phyloP scores from a whole-genome alignment of 371 early-diverging fungal genomes.

The Coemansia sp. region DNA sequence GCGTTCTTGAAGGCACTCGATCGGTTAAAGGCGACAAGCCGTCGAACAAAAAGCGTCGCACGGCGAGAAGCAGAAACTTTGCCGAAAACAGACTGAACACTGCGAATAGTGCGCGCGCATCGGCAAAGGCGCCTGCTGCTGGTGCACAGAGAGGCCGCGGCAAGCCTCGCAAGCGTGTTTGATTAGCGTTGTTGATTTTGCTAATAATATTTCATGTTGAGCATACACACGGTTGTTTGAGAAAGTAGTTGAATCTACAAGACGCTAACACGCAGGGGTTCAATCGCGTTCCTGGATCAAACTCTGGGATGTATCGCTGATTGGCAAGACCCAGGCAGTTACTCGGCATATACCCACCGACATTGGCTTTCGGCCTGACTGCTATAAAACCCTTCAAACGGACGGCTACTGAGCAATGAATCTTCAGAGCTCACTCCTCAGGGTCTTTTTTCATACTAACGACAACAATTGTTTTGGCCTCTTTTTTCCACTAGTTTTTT shows the following conservation, averaged over 20 bases:
- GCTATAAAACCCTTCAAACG: constrained; percentile 12
- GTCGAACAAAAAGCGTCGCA: constrained; percentile 45
- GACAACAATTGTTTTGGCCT: background rate
- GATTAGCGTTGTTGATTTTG: background rate
- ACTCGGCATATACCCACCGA: background rate
- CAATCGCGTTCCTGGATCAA: constrained; percentile 5
- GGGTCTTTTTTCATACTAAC: constrained; percentile 33
- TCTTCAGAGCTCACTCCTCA: constrained; percentile 25
- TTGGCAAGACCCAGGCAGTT: background rate
- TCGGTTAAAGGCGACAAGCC: constrained; percentile 61
- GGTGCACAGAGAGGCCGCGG: constrained; percentile 12
- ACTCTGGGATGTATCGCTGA: constrained; percentile 7
- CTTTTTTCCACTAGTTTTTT: background rate
- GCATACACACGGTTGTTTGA: background rate
- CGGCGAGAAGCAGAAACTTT: constrained; percentile 34
- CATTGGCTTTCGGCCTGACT: background rate
- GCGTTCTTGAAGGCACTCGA: constrained; percentile 63
- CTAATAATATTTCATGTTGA: background rate
- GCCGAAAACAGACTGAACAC: constrained; percentile 25
- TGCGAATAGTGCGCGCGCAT: background rate
- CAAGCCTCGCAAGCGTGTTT: constrained; percentile 2
- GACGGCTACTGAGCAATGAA: background rate
- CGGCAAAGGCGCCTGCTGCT: background rate
- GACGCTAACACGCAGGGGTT: background rate
- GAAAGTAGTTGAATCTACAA: background rate